A percentile compares a stretch with the other conserved stretches of the same genome.
These are phyloP conservation scores for Zanthoxylum bungeanum DNA, from an alignment of 345 rosid species.

Conservation along the genomic window DNA sequence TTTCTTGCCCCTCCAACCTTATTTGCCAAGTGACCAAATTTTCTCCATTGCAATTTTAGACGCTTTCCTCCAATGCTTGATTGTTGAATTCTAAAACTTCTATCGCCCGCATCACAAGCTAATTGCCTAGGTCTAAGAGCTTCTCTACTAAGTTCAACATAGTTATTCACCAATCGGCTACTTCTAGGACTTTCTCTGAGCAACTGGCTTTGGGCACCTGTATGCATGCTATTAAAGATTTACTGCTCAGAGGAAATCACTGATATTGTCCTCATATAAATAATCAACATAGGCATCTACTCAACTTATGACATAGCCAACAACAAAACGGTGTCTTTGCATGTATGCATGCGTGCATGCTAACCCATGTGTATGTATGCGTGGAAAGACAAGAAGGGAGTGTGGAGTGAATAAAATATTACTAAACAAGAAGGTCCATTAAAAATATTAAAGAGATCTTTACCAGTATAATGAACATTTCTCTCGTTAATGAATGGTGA, in stretches of 20 bases:
- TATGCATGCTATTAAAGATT: slow-evolving; percentile 66
- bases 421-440: background rate
- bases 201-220: slow-evolving; percentile 56
- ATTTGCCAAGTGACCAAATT: slow-evolving; percentile 50
- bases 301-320: background rate
- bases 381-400: background rate
- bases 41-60: slow-evolving; percentile 80
- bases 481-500: slow-evolving; percentile 33
- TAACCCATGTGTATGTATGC: background rate
- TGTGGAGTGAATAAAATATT: background rate
- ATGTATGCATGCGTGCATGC: background rate
- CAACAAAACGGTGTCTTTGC: background rate
- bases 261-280: background rate
- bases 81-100: slow-evolving; percentile 29
- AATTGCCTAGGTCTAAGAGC: slow-evolving; percentile 26
- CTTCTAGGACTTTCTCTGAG: slow-evolving; percentile 41
- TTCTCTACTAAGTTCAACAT: slow-evolving; percentile 27
- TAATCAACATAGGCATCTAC: background rate
- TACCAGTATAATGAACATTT: slow-evolving; percentile 51
- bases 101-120: slow-evolving; percentile 25
- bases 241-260: slow-evolving; percentile 51
- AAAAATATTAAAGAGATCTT: slow-evolving; percentile 21
- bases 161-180: slow-evolving; percentile 25
- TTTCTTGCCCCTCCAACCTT: slow-evolving; percentile 75
- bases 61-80: slow-evolving; percentile 26